Evolutionary conservation across 208 protist genomes (phyloP).

Genomic region (Trypanosoma lewisi): DNA sequence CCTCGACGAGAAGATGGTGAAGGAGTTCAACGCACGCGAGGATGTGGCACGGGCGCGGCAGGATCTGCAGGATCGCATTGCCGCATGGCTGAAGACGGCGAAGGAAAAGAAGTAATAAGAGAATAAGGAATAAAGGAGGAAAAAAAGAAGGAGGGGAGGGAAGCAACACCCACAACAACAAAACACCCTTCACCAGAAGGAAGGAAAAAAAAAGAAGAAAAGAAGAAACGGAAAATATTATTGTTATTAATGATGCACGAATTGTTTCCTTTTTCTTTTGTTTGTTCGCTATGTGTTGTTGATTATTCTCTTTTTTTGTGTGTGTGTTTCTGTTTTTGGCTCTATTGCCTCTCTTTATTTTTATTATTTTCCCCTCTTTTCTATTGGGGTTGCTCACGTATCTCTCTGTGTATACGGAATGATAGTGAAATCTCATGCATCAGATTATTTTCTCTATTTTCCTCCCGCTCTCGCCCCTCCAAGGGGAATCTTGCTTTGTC

Average conservation of each 20-base stretch:
- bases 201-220: conserved; percentile 14
- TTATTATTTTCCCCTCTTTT: conserved; percentile 2
- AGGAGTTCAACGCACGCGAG: conserved; percentile 71
- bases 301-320: not conserved
- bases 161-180: no score
- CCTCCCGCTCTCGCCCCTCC: no score
- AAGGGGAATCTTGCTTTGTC: no score
- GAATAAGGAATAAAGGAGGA: not conserved
- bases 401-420: no score
- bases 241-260: not conserved
- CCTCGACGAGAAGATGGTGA: conserved; percentile 81
- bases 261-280: conserved; percentile 8
- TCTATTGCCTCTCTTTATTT: not conserved
- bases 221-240: no score
- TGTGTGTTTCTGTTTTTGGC: not conserved
- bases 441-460: no score
- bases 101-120: conserved; percentile 13
- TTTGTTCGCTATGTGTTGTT: conserved; percentile 1
- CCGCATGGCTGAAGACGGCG: conserved; percentile 53
- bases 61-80: conserved; percentile 54
- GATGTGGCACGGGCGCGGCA: conserved; percentile 55
- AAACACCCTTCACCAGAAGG: no score
- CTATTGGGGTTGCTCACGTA: no score
- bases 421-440: no score
- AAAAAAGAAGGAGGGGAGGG: not conserved